Evolutionary conservation across 768 basidiomycete species (phyloP).

Genomic region (Ephemerocybe angulata): DNA sequence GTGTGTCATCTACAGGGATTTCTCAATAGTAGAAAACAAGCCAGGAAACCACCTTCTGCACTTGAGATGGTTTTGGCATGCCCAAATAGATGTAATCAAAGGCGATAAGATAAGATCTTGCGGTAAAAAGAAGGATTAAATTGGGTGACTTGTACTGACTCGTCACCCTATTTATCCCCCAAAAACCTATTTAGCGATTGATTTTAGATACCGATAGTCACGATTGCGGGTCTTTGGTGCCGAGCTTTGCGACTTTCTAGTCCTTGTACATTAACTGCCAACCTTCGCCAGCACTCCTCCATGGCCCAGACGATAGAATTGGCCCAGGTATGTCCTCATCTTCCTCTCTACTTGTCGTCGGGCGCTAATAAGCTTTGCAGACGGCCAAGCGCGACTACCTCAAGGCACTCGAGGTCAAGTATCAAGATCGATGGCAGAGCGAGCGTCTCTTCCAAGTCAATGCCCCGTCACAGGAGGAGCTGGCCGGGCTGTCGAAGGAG

Average conservation of each 20-base stretch:
- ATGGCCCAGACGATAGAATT: slow-evolving; percentile 68
- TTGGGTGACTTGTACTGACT: background rate
- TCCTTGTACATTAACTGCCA: slow-evolving; percentile 10
- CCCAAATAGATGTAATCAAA: background rate
- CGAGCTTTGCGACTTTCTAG: slow-evolving; percentile 1
- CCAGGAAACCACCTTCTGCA: no score
- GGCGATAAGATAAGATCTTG: slow-evolving; percentile 4
- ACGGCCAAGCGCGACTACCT: slow-evolving; percentile 92
- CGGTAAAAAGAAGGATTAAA: background rate
- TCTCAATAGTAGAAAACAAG: no score
- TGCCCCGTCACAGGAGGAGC: slow-evolving; percentile 68
- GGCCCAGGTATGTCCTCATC: slow-evolving; percentile 44
- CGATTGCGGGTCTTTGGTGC: slow-evolving; percentile 11
- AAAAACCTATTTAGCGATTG: slow-evolving; percentile 5
- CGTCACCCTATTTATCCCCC: background rate
- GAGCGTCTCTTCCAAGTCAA: slow-evolving; percentile 81
- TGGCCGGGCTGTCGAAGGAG: slow-evolving; percentile 56
- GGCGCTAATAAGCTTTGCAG: slow-evolving; percentile 37
- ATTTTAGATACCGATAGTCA: slow-evolving; percentile 16
- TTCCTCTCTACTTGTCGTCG: background rate
- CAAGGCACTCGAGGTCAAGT: slow-evolving; percentile 76
- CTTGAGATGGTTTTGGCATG: no score
- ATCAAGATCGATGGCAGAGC: slow-evolving; percentile 77
- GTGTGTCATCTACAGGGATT: no score
- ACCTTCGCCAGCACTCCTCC: slow-evolving; percentile 13